Evolutionary conservation across 1,139 yeast species (phyloP), one percentile per base, ranked within the genome.

Genomic region (Saccharomycopsis crataegensis): DNA sequence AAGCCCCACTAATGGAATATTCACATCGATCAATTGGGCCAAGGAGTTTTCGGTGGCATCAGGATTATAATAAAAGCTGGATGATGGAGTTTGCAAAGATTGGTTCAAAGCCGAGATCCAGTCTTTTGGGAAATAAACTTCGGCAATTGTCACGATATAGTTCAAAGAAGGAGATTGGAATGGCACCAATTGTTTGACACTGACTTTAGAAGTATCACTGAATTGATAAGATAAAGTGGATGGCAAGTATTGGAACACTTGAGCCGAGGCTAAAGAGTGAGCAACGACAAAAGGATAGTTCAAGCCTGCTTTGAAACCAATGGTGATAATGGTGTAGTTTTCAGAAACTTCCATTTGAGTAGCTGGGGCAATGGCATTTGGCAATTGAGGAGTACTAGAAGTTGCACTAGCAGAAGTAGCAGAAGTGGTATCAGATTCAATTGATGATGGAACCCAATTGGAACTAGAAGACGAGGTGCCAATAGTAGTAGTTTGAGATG

Each of bases 131-230:
- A 83, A 84, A 64, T 82, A 84, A 52, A 84, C 86, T 65, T 83
- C 87, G 16, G 93, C 93, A 58, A 86, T 86, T 0, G 91, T 82
- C 54, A 84, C 83, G 47, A 85, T 76, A 65, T 85, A 85, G 53
- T 67, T 68, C 47, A 69, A 69, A 11, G 66, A 66, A 1, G 67
- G 49, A 2, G 86, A 77, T 3, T 80, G 73, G 62, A 77, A 82
- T 44, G 94, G 93, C 55, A 83, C 79, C 62, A 86, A 73, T 67
- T 82, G 78, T 58, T 72, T 71, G 44, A 84, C 87, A 6, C 79
- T 65, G 28, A 83, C 77, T 45, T 76, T 70, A 1, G 68, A 60
- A 46, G 67, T 65, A 17, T 65, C 58, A 7, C 62, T 64, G 63
- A 83, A 83, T 59, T 89, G 84, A 62, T 65, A 74, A 3, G 68